phyloP scores from a whole-genome alignment of 2,329 filamentous ascomycete genomes.

The Aspergillus nomiae region DNA sequence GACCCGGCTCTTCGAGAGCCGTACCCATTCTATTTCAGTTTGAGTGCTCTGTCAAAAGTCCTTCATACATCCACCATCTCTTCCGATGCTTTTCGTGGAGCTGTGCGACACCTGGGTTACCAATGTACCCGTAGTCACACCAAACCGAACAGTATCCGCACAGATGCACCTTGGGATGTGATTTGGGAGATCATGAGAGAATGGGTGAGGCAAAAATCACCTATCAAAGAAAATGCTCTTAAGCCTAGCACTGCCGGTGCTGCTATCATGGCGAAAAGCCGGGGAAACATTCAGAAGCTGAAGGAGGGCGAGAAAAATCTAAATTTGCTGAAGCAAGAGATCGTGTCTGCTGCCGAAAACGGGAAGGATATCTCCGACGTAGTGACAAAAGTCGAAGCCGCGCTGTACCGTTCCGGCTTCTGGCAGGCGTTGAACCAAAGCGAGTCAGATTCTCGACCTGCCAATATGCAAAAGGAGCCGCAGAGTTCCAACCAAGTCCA shows the following conservation, averaged over 20 bases:
- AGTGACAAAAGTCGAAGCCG: conserved; percentile 46
- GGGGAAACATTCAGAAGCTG: conserved; percentile 34
- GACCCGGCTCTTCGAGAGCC: conserved; percentile 69
- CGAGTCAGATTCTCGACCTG: neutral
- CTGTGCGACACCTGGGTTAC: conserved; percentile 79
- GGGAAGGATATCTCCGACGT: conserved; percentile 41
- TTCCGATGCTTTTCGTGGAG: conserved; percentile 78
- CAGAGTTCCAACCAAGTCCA: conserved; percentile 13
- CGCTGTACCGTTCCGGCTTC: conserved; percentile 41
- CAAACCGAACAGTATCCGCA: conserved; percentile 87
- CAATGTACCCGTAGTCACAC: conserved; percentile 83
- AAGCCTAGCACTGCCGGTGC: conserved; percentile 71
- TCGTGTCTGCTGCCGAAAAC: conserved; percentile 35
- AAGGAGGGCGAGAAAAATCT: conserved; percentile 35
- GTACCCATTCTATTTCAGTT: conserved; percentile 84
- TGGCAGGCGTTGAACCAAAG: conserved; percentile 21
- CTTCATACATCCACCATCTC: conserved; percentile 78
- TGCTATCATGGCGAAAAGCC: conserved; percentile 61
- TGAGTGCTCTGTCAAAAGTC: conserved; percentile 71
- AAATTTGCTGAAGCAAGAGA: conserved; percentile 37
- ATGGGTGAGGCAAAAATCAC: conserved; percentile 80
- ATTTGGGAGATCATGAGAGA: conserved; percentile 94
- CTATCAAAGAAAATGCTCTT: conserved; percentile 72
- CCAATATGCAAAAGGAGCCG: neutral
- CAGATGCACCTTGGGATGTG: conserved; percentile 84